Evolutionary conservation across 106 monocot genomes (phyloP).

Genomic region (Ottelia alismoides): DNA sequence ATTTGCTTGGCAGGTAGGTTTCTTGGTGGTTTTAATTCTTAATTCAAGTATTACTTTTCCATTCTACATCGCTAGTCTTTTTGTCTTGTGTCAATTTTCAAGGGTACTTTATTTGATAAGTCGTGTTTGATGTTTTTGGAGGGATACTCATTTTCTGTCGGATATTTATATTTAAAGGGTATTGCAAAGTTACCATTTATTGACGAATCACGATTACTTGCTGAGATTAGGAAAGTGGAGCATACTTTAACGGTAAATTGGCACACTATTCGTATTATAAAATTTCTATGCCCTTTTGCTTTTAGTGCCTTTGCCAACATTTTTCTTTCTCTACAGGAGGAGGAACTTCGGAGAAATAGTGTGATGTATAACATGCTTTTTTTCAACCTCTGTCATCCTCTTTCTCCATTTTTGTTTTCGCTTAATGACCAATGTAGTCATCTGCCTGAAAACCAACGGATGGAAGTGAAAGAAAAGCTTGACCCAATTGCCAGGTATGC

Average conservation of each 20-base stretch:
- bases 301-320: background rate
- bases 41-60: conserved; percentile 2
- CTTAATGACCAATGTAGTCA: conserved; percentile 60
- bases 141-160: too few species aligned
- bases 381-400: conserved; percentile 67
- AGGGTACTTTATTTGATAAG: too few species aligned
- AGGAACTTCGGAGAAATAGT: conserved; percentile 82
- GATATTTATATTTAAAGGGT: conserved; percentile 26
- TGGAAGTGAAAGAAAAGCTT: conserved; percentile 65
- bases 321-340: conserved; percentile 33
- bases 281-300: background rate
- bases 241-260: conserved; percentile 82
- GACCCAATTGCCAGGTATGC: conserved; percentile 73
- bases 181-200: conserved; percentile 89
- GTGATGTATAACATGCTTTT: conserved; percentile 90
- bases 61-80: background rate
- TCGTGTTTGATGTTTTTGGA: too few species aligned
- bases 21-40: conserved; percentile 1
- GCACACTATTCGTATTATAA: too few species aligned
- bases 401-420: conserved; percentile 90
- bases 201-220: conserved; percentile 62
- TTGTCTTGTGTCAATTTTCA: background rate
- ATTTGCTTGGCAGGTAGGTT: conserved; percentile 96
- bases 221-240: conserved; percentile 65
- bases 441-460: conserved; percentile 40